These are phyloP conservation scores for Schwanniomyces polymorphus DNA, from an alignment of 805 yeast genomes.

Conservation along the genomic window DNA sequence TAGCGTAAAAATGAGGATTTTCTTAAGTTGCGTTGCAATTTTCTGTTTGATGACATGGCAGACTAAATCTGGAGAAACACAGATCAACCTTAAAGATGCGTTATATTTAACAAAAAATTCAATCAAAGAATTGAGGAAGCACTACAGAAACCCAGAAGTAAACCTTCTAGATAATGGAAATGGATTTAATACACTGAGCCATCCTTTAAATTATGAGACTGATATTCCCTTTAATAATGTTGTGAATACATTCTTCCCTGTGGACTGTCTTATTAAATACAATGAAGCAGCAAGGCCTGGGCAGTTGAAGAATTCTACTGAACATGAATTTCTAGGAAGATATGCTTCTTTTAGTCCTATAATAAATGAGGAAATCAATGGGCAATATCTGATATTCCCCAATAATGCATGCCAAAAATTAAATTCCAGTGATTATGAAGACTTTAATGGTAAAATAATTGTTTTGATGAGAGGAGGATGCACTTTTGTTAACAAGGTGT, in stretches of 20 bases:
- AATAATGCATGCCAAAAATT: slow-evolving; percentile 27
- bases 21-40: slow-evolving; percentile 7
- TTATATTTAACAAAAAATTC: slow-evolving; percentile 24
- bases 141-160: slow-evolving; percentile 6
- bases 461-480: slow-evolving; percentile 50
- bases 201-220: slow-evolving; percentile 10
- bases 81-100: slow-evolving; percentile 23
- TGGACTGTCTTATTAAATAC: slow-evolving; percentile 33
- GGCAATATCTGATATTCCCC: slow-evolving; percentile 26
- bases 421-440: slow-evolving; percentile 7
- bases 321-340: slow-evolving; percentile 26
- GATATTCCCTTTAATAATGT: slow-evolving; percentile 35
- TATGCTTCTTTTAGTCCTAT: slow-evolving; percentile 45
- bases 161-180: neutral
- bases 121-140: slow-evolving; percentile 19
- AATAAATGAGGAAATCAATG: slow-evolving; percentile 20
- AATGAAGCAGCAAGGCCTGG: slow-evolving; percentile 18
- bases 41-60: neutral
- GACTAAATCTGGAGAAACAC: slow-evolving; percentile 3
- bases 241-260: slow-evolving; percentile 42
- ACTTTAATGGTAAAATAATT: slow-evolving; percentile 23
- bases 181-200: neutral
- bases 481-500: slow-evolving; percentile 53
- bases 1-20: neutral
- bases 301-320: slow-evolving; percentile 9